phyloP scores from a whole-genome alignment of 495 filamentous ascomycete species.

The Parachaetomium inaequale region DNA sequence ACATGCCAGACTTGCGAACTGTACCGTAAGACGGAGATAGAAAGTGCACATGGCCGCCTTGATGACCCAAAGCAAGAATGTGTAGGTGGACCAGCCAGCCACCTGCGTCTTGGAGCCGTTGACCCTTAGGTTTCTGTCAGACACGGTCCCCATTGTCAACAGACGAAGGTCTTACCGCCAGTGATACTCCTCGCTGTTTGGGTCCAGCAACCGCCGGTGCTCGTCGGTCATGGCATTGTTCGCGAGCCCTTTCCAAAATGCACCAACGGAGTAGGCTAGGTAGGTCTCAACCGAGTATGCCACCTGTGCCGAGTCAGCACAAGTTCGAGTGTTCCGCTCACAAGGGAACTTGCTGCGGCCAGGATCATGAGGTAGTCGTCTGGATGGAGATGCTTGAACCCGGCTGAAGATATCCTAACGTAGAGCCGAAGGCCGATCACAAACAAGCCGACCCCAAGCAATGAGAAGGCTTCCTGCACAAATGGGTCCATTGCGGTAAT shows the following conservation, averaged over 20 bases:
- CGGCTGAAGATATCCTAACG: conserved; percentile 51
- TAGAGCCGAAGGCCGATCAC: conserved; percentile 49
- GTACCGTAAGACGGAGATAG: conserved; percentile 58
- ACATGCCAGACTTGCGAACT: neutral
- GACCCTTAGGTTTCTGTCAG: conserved; percentile 33
- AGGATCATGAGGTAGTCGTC: conserved; percentile 62
- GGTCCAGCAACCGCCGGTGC: conserved; percentile 43
- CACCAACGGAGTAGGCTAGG: conserved; percentile 35
- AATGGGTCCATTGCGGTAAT: conserved; percentile 34
- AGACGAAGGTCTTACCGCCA: conserved; percentile 27
- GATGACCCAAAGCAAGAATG: conserved; percentile 53
- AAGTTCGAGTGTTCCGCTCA: too few relatives aligned
- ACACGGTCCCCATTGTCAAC: neutral
- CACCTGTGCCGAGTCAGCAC: conserved; percentile 21
- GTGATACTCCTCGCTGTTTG: conserved; percentile 46
- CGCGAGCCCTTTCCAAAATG: conserved; percentile 51
- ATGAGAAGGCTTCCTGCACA: conserved; percentile 51
- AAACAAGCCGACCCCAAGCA: conserved; percentile 48
- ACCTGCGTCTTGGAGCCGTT: conserved; percentile 60
- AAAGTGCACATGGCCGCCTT: conserved; percentile 59
- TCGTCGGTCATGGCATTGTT: conserved; percentile 59
- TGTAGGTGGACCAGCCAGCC: conserved; percentile 57
- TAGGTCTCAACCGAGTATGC: conserved; percentile 35
- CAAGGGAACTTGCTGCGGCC: conserved; percentile 43
- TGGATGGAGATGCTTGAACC: conserved; percentile 46